Conservation (phyloP, 805 yeast species). For the Yamadazyma akitaensis region DNA sequence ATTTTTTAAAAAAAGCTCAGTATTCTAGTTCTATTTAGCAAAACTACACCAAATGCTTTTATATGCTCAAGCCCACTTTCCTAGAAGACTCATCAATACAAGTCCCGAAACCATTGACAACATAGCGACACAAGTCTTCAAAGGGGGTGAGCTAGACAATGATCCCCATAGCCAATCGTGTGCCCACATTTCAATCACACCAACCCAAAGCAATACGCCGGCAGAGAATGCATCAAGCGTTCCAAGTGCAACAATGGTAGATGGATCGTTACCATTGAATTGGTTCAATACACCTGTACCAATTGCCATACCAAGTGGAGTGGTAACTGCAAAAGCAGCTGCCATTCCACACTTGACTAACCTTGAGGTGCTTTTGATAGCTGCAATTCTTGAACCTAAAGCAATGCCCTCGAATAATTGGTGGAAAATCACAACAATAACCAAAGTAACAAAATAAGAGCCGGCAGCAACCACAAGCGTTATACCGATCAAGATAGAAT, state of each 20-base stretch:
- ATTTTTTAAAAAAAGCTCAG: no score
- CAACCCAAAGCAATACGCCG: conserved; percentile 31
- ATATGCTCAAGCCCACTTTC: conserved; percentile 33
- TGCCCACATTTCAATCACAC: conserved; percentile 30
- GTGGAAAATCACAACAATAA: conserved; percentile 30
- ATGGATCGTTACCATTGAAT: conserved; percentile 27
- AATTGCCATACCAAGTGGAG: conserved; percentile 32
- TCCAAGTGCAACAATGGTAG: conserved; percentile 29
- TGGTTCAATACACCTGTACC: conserved; percentile 24
- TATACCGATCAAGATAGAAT: conserved; percentile 28
- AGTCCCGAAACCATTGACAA: conserved; percentile 23
- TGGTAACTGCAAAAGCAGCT: conserved; percentile 18
- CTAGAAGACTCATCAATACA: conserved; percentile 29
- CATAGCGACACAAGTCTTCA: conserved; percentile 15
- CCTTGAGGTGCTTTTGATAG: neutral
- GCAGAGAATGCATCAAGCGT: conserved; percentile 33
- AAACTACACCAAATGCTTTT: no score
- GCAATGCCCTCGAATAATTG: conserved; percentile 32
- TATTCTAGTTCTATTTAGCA: no score
- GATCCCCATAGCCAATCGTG: conserved; percentile 27
- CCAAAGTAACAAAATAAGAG: conserved; percentile 25
- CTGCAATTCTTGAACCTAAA: conserved; percentile 25
- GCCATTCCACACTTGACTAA: conserved; percentile 22
- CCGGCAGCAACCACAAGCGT: conserved; percentile 30
- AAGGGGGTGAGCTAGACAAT: conserved; percentile 15